phyloP scores from a whole-genome alignment of 1,284 basidiomycete species.

The Phenoliferia sp. region DNA sequence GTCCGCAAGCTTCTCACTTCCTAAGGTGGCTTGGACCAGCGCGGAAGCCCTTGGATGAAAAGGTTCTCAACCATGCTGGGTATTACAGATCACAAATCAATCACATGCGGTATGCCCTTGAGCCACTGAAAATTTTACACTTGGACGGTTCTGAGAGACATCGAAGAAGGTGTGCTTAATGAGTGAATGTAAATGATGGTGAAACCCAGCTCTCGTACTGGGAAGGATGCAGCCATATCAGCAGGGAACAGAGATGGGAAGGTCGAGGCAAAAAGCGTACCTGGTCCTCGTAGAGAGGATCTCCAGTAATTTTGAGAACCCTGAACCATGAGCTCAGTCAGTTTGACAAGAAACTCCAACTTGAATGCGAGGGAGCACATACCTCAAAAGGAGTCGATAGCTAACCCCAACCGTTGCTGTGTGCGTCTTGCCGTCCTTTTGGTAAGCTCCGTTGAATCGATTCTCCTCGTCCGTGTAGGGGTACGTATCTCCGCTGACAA shows the following conservation, averaged over 20 bases:
- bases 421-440: constrained; percentile 1
- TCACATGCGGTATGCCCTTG: background rate
- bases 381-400: constrained; percentile 22
- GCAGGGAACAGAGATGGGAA: no score
- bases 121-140: background rate
- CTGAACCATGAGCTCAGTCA: background rate
- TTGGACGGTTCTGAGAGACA: no score
- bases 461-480: background rate
- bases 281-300: constrained; percentile 8
- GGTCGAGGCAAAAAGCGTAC: no score
- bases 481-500: no score
- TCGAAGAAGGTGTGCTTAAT: background rate
- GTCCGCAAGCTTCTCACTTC: no score
- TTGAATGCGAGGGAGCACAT: background rate
- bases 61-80: no score
- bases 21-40: no score
- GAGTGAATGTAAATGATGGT: constrained; percentile 9
- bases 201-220: constrained; percentile 30
- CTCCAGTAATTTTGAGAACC: constrained; percentile 25
- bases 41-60: no score
- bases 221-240: no score
- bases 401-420: constrained; percentile 1
- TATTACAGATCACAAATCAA: no score
- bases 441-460: constrained; percentile 10
- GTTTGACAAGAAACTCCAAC: background rate